Base-by-base conservation (phyloP, 345 rosid species). In the Acer campestre region DNA sequence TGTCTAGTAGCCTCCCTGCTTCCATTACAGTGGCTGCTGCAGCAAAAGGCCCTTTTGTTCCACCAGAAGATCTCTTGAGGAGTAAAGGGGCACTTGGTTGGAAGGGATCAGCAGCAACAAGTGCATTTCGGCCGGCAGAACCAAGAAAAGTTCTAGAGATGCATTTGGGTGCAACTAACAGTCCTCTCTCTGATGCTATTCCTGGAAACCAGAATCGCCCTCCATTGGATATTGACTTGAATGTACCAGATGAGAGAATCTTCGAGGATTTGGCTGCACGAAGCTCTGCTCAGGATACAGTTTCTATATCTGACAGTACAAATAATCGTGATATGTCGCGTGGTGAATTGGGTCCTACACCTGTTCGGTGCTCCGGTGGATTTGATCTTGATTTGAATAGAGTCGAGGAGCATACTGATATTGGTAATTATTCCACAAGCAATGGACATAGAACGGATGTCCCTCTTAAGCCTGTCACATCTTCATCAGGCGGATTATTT, bases 91-190 rank as follows among this genome's bases (percentile, higher is more conserved):
- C 81, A 72, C 83, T 92, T 85, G 98, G 99, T 56, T 95, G 99
- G 99, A 95, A 91, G 85, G 99, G 99, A 67, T 92, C 98, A 29
- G 99, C 98, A 1, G 99, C 99, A 61, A 95, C 99, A 23, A 95
- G 99, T 84, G 99, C 99, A 14, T 95, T 95, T 83, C 87, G 99
- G 12, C 99, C 99, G 25, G 97, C 99, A 70, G 99, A 91, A 83
- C 97, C 98, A 16, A 83, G 98, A 81, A 93, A 88, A 80, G 23
- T 51, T 23, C 48, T 80, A 67, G 97, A 90, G 71, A 85, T 82
- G 82, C 75, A 82, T 23, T 56, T 84, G 18, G 70, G 85, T 70
- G 74, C 84, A 5, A 75, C 71, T n/a, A 74, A 62, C 58, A 25
- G 62, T n/a, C 82, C 81, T 80, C 38, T 75, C 1, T 64, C 80